Evolutionary conservation across 306 rosid species (phyloP).

Genomic region (Herpetospermum pedunculosum): DNA sequence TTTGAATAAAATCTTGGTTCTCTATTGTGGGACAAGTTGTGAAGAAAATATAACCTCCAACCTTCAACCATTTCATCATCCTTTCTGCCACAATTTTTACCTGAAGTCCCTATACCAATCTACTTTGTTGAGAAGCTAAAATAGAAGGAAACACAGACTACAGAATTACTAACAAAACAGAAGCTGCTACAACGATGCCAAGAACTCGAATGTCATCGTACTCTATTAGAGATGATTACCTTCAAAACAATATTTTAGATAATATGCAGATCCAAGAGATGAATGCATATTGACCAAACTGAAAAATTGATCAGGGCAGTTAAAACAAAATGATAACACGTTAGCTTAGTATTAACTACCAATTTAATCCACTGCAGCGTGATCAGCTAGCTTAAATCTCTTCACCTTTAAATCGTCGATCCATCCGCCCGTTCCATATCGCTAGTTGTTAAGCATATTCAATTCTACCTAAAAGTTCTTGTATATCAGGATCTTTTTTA

Average conservation of each 20-base stretch:
- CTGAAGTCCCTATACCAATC: constrained; percentile 18
- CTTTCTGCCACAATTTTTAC: constrained; percentile 53
- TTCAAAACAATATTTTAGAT: neutral
- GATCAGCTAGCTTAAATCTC: neutral
- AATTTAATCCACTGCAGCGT: neutral
- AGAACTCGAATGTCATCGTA: neutral
- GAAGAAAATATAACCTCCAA: constrained; percentile 71
- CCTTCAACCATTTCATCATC: constrained; percentile 86
- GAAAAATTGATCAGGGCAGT: neutral
- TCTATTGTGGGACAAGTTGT: constrained; percentile 75
- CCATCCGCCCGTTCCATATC: no score
- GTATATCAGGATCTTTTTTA: no score
- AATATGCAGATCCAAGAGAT: neutral
- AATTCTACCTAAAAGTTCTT: neutral
- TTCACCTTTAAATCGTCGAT: neutral
- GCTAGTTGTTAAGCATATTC: no score
- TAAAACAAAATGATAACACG: neutral
- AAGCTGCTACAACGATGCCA: neutral
- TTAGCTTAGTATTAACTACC: neutral
- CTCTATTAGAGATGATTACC: neutral
- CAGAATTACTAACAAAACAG: neutral
- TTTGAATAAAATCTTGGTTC: constrained; percentile 84
- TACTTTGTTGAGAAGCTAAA: no score
- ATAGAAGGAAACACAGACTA: neutral
- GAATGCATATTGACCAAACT: neutral